Evolutionary conservation across 2,329 filamentous ascomycete genomes (phyloP).

Genomic region (Monilinia fructigena): DNA sequence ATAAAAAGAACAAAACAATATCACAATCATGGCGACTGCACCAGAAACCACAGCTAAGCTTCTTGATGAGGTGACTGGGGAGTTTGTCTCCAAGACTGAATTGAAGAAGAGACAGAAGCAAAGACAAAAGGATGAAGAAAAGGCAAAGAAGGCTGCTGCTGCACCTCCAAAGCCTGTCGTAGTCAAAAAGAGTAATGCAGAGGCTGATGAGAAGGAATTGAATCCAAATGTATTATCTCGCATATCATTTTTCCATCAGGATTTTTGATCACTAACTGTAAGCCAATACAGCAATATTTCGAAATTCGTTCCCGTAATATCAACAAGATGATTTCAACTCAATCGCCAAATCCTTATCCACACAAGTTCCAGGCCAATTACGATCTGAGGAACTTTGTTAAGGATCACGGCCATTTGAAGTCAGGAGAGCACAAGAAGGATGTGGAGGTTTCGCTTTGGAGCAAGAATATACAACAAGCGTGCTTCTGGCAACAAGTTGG

Average conservation of each 20-base stretch:
- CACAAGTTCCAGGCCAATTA: slow-evolving; percentile 90
- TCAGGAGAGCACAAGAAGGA: slow-evolving; percentile 82
- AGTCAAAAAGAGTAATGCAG: slow-evolving; percentile 53
- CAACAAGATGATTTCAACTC: slow-evolving; percentile 51
- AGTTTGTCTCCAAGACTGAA: slow-evolving; percentile 79
- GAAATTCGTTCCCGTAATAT: slow-evolving; percentile 87
- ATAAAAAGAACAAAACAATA: slow-evolving; percentile 16
- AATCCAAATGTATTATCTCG: slow-evolving; percentile 62
- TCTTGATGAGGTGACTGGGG: slow-evolving; percentile 90
- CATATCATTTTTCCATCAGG: neutral
- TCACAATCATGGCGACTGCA: slow-evolving; percentile 38
- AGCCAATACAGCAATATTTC: slow-evolving; percentile 72
- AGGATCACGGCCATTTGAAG: slow-evolving; percentile 77
- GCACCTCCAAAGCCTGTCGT: slow-evolving; percentile 58
- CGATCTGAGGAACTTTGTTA: slow-evolving; percentile 75
- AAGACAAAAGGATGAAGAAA: slow-evolving; percentile 81
- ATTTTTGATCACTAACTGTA: slow-evolving; percentile 27
- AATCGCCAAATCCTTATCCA: slow-evolving; percentile 79
- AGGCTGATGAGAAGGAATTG: slow-evolving; percentile 67
- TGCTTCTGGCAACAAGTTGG: slow-evolving; percentile 75
- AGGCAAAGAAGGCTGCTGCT: slow-evolving; percentile 78
- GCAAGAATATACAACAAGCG: slow-evolving; percentile 90
- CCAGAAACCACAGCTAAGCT: slow-evolving; percentile 46
- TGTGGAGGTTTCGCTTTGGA: slow-evolving; percentile 74
- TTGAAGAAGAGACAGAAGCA: slow-evolving; percentile 96